Conservation (phyloP, 2,329 filamentous ascomycete genomes). For the Fusarium globosum region DNA sequence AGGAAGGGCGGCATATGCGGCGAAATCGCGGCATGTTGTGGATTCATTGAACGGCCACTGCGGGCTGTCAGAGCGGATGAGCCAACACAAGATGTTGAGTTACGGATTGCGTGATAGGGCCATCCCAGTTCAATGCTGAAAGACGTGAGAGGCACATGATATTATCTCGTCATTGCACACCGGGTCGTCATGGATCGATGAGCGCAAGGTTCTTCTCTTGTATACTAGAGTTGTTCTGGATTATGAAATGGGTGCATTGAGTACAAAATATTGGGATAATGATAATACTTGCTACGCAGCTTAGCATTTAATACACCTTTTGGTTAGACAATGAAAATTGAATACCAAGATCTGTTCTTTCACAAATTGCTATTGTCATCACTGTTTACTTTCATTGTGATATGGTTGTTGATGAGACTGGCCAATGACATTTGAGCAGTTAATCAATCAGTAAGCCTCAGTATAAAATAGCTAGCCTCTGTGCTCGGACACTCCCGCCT, state of each 20-base stretch:
- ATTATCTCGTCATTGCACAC: conserved; percentile 10
- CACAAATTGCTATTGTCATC: not conserved
- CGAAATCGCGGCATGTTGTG: conserved; percentile 42
- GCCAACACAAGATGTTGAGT: conserved; percentile 26
- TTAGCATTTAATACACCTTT: conserved; percentile 15
- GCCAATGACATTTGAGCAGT: conserved; percentile 34
- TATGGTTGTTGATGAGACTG: not conserved
- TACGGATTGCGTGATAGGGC: conserved; percentile 43
- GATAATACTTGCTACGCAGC: conserved; percentile 28
- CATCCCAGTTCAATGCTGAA: conserved; percentile 27
- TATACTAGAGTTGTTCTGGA: conserved; percentile 21
- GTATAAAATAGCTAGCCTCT: conserved; percentile 20
- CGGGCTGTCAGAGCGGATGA: conserved; percentile 33
- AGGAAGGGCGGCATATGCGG: conserved; percentile 41
- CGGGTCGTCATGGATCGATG: conserved; percentile 8
- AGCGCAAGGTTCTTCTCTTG: conserved; percentile 13
- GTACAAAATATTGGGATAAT: conserved; percentile 26
- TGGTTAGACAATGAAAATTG: conserved; percentile 17
- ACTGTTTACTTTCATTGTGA: not conserved
- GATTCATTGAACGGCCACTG: conserved; percentile 17
- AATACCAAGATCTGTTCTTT: not conserved
- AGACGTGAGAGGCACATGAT: conserved; percentile 24
- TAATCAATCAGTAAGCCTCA: conserved; percentile 44
- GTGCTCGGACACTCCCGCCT: conserved; percentile 29
- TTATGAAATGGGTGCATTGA: conserved; percentile 15